These are phyloP conservation scores for Phytophthora pluvialis DNA, from an alignment of 352 stramenopile genomes.

Conservation along the genomic window DNA sequence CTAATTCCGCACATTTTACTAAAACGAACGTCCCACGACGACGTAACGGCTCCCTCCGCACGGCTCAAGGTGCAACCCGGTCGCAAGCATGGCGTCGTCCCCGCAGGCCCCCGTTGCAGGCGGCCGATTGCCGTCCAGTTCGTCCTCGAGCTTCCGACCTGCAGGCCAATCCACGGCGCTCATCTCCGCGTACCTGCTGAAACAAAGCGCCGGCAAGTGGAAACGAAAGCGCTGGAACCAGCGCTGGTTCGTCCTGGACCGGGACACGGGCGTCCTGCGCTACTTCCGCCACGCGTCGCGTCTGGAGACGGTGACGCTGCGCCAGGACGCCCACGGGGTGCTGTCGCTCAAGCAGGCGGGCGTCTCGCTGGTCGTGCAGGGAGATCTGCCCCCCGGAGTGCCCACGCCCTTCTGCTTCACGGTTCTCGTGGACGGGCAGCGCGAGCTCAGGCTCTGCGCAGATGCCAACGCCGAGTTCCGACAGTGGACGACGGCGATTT, in stretches of 20 bases:
- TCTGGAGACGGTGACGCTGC: conserved; percentile 54
- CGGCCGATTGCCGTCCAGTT: conserved; percentile 2
- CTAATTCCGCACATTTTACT: conserved; percentile 6
- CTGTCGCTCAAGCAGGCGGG: conserved; percentile 52
- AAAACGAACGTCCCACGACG: conserved; percentile 4
- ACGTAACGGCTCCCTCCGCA: conserved; percentile 1
- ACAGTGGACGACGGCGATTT: conserved; percentile 80
- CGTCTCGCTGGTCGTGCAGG: conserved; percentile 73
- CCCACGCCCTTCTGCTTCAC: conserved; percentile 86
- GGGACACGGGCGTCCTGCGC: conserved; percentile 61
- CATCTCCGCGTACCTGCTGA: conserved; percentile 71
- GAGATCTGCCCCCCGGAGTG: conserved; percentile 67
- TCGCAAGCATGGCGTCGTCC: conserved; percentile 14
- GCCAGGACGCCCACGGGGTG: conserved; percentile 65
- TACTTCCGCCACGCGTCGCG: conserved; percentile 80
- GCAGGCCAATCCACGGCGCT: conserved; percentile 23
- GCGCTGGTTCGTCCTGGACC: conserved; percentile 82
- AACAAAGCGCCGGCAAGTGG: conserved; percentile 83
- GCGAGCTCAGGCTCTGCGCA: conserved; percentile 64
- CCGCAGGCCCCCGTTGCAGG: neutral
- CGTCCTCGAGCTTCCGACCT: neutral
- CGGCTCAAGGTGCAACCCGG: neutral
- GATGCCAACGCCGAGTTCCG: conserved; percentile 76
- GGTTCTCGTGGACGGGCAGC: conserved; percentile 43
- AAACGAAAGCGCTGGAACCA: conserved; percentile 84